phyloP scores from a whole-genome alignment of 352 stramenopile genomes.

The Phytophthora citricola region DNA sequence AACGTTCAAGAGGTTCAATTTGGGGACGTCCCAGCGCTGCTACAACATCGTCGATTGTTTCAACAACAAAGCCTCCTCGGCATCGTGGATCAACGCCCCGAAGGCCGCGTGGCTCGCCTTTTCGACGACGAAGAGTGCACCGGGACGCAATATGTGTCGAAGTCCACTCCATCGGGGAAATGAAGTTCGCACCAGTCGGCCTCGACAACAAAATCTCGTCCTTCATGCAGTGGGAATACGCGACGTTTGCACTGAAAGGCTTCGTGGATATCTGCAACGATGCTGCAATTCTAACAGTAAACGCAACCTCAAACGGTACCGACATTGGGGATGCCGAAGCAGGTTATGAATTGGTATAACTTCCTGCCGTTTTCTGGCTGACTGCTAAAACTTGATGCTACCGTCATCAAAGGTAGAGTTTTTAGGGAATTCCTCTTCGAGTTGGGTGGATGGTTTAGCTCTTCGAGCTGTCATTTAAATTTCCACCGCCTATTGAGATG shows the following conservation, averaged over 20 bases:
- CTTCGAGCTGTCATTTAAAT: neutral
- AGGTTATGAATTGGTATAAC: no score
- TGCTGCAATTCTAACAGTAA: constrained; percentile 6
- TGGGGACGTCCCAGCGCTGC: constrained; percentile 30
- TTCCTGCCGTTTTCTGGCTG: no score
- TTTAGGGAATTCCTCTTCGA: neutral
- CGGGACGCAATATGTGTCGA: constrained; percentile 17
- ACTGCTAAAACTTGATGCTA: neutral
- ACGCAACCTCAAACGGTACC: neutral
- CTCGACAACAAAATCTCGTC: constrained; percentile 39
- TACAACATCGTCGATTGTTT: constrained; percentile 35
- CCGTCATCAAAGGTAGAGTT: neutral
- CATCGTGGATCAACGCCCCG: constrained; percentile 28
- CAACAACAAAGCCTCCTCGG: constrained; percentile 29
- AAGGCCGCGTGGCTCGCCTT: constrained; percentile 23
- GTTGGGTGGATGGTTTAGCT: neutral
- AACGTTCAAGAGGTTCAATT: constrained; percentile 36
- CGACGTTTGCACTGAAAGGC: constrained; percentile 11
- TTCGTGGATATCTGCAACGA: constrained; percentile 30
- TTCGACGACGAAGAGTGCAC: constrained; percentile 27
- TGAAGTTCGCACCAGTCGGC: constrained; percentile 22
- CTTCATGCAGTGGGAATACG: constrained; percentile 40
- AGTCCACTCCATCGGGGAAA: constrained; percentile 6
- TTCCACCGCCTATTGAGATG: neutral
- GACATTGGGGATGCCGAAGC: neutral